Percentiles rank a stretch among this genome's conserved stretches.
Conservation (phyloP, 2,329 filamentous ascomycete species). For the Penicillium sp. region DNA sequence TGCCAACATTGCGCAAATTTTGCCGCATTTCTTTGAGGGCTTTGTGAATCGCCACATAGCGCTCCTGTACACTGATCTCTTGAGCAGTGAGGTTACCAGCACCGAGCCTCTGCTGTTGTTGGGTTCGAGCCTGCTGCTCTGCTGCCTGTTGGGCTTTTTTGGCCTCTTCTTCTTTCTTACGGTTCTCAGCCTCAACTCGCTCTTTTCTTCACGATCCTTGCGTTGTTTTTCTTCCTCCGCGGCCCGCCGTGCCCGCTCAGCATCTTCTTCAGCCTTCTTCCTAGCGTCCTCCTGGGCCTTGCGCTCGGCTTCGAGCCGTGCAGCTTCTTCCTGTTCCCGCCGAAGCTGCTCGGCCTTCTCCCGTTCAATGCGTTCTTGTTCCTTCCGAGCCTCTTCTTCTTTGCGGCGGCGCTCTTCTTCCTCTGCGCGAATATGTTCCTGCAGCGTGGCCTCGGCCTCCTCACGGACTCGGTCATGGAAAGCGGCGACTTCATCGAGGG, state of each 20-base stretch:
- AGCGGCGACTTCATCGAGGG: conserved; percentile 59
- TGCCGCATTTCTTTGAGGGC: conserved; percentile 59
- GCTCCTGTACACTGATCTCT: conserved; percentile 42
- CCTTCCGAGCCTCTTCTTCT: conserved; percentile 34
- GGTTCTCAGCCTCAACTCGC: conserved; percentile 29
- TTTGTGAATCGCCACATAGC: conserved; percentile 57
- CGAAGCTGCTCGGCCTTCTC: conserved; percentile 32
- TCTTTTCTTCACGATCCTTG: conserved; percentile 34
- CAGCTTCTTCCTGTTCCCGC: conserved; percentile 35
- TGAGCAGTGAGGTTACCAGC: conserved; percentile 28
- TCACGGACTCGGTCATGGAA: conserved; percentile 62
- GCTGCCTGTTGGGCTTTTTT: conserved; percentile 24
- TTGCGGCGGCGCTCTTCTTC: conserved; percentile 35
- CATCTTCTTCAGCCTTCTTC: conserved; percentile 30
- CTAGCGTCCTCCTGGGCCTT: conserved; percentile 32
- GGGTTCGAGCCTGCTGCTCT: conserved; percentile 26
- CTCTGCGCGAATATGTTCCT: conserved; percentile 43
- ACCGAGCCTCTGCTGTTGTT: conserved; percentile 29
- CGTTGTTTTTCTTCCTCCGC: conserved; percentile 32
- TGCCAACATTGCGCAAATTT: conserved; percentile 51
- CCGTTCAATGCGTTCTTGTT: conserved; percentile 32
- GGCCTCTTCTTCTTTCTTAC: conserved; percentile 30
- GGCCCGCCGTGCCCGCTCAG: conserved; percentile 37
- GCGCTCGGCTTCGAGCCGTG: conserved; percentile 35
- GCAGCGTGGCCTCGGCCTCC: conserved; percentile 51